These are phyloP conservation scores for Juglanconis sp. DNA, from an alignment of 2,329 filamentous ascomycete species.

Conservation along the genomic window DNA sequence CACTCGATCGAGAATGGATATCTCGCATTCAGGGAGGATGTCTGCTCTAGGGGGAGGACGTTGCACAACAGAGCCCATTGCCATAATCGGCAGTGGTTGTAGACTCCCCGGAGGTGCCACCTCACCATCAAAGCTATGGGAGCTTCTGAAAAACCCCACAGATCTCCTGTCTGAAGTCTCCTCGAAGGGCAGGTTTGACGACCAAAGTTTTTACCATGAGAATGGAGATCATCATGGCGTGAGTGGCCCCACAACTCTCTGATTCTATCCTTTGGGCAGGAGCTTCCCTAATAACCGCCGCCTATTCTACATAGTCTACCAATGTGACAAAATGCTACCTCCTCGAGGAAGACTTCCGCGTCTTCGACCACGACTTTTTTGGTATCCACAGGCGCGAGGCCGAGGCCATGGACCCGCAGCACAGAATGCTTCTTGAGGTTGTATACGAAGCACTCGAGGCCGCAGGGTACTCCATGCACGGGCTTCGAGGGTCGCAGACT, in stretches of 20 bases:
- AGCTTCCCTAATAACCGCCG: no score
- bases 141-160: conserved; percentile 2
- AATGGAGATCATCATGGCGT: conserved; percentile 4
- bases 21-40: no score
- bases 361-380: conserved; percentile 26
- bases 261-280: no score
- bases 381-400: conserved; percentile 21
- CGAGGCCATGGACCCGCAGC: conserved; percentile 15
- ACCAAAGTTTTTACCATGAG: neutral
- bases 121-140: conserved; percentile 15
- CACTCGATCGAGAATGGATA: no score
- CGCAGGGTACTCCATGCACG: conserved; percentile 18
- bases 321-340: conserved; percentile 25
- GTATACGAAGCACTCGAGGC: conserved; percentile 20
- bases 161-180: conserved; percentile 4
- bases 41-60: no score
- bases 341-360: neutral
- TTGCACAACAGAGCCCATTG: conserved; percentile 16
- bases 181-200: neutral
- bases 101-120: conserved; percentile 11
- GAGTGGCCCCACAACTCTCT: no score
- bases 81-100: conserved; percentile 16
- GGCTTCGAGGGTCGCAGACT: conserved; percentile 29
- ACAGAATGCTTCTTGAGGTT: conserved; percentile 17
- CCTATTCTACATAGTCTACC: no score